A percentile compares a stretch with the other conserved stretches of the same genome.
Evolutionary conservation across 441 rosid genomes (phyloP).

Genomic region (Kokia cookei): DNA sequence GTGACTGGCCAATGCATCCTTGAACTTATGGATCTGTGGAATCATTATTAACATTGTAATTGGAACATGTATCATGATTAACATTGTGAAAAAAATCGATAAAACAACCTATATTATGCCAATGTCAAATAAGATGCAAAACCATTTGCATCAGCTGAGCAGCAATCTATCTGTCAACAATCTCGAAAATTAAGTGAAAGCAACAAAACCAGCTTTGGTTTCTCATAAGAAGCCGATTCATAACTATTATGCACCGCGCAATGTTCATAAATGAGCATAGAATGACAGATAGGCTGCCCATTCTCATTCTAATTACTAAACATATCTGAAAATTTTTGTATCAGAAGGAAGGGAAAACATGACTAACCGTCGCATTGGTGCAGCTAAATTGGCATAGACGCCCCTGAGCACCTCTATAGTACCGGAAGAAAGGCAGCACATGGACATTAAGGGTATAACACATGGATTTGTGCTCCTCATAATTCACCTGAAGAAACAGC

Average conservation of each 20-base stretch:
- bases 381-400: slow-evolving; percentile 93
- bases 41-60: background rate
- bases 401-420: slow-evolving; percentile 80
- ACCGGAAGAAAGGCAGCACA: slow-evolving; percentile 81
- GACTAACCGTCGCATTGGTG: slow-evolving; percentile 85
- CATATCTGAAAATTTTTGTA: background rate
- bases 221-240: background rate
- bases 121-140: background rate
- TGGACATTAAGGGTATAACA: slow-evolving; percentile 86
- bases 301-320: background rate
- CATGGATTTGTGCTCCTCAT: slow-evolving; percentile 93
- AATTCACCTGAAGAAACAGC: slow-evolving; percentile 79
- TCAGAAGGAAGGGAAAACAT: background rate
- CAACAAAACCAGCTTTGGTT: background rate
- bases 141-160: background rate
- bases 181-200: background rate
- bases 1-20: slow-evolving; percentile 81
- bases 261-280: background rate
- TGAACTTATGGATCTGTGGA: slow-evolving; percentile 79
- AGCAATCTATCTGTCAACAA: background rate
- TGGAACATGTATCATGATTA: background rate
- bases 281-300: background rate
- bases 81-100: background rate
- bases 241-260: background rate
- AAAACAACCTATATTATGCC: background rate